Conservation (phyloP, 1,284 basidiomycete genomes). For the Phlebopus sp. region DNA sequence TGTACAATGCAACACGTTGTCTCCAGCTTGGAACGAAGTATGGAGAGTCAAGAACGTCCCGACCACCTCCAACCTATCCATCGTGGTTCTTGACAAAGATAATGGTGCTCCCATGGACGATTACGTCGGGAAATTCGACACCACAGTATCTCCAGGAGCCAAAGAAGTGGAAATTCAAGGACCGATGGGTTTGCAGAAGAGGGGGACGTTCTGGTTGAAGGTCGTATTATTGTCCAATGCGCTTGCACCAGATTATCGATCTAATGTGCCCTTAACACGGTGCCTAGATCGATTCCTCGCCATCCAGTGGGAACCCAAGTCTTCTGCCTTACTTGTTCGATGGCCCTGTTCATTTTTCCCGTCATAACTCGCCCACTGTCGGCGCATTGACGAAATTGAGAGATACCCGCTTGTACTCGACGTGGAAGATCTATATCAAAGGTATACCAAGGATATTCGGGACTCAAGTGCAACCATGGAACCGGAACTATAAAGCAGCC, state of each 20-base stretch:
- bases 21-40: slow-evolving; percentile 71
- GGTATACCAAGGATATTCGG: slow-evolving; percentile 60
- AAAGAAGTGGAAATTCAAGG: slow-evolving; percentile 62
- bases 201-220: slow-evolving; percentile 69
- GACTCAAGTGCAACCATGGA: slow-evolving; percentile 63
- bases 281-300: slow-evolving; percentile 40
- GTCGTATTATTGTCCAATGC: slow-evolving; percentile 33
- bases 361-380: slow-evolving; percentile 66
- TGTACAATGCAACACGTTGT: slow-evolving; percentile 53
- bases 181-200: slow-evolving; percentile 42
- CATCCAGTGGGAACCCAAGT: slow-evolving; percentile 37
- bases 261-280: slow-evolving; percentile 15
- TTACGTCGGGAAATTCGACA: slow-evolving; percentile 62
- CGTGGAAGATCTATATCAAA: slow-evolving; percentile 73
- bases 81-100: slow-evolving; percentile 67
- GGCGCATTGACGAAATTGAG: slow-evolving; percentile 59
- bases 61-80: slow-evolving; percentile 49
- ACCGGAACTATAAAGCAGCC: slow-evolving; percentile 61
- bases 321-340: slow-evolving; percentile 61
- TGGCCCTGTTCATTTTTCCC: slow-evolving; percentile 68
- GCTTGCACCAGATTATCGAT: not conserved
- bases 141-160: slow-evolving; percentile 49
- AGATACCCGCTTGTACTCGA: slow-evolving; percentile 68
- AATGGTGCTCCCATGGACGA: slow-evolving; percentile 56
- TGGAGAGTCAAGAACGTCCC: slow-evolving; percentile 75